phyloP scores from a whole-genome alignment of 179 eudicot species.

The Beta macrorhiza region DNA sequence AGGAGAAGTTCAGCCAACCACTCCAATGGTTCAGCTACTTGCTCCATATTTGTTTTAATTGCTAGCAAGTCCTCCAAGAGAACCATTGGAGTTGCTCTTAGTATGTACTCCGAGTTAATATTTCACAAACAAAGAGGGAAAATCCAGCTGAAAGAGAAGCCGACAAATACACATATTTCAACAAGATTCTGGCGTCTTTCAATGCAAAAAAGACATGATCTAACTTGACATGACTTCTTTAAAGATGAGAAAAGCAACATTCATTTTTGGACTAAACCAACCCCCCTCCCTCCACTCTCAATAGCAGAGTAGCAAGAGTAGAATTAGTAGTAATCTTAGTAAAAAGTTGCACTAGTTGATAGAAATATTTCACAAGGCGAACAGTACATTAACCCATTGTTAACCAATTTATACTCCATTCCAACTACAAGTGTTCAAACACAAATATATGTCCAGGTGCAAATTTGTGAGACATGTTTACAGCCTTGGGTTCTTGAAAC shows the following conservation, averaged over 20 bases:
- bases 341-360: not conserved
- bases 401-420: not conserved
- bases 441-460: not conserved
- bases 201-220: slow-evolving; percentile 16
- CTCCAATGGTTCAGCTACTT: too few species aligned
- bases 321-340: not conserved
- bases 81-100: not conserved
- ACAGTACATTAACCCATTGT: not conserved
- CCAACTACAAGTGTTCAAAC: not conserved
- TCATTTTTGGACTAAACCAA: slow-evolving; percentile 4
- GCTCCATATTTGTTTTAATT: too few species aligned
- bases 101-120: not conserved
- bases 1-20: too few species aligned
- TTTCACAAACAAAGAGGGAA: not conserved
- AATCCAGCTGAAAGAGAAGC: slow-evolving; percentile 31
- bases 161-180: slow-evolving; percentile 32
- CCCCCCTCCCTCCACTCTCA: not conserved
- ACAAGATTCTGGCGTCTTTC: slow-evolving; percentile 38
- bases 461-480: not conserved
- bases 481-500: too few species aligned
- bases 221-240: slow-evolving; percentile 8
- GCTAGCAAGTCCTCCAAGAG: too few species aligned
- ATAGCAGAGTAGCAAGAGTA: not conserved
- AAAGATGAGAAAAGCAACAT: slow-evolving; percentile 1
- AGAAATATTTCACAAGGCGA: slow-evolving; percentile 5